These are phyloP conservation scores for Aspergillus biplanus DNA, from an alignment of 495 filamentous ascomycete species.

Conservation along the genomic window DNA sequence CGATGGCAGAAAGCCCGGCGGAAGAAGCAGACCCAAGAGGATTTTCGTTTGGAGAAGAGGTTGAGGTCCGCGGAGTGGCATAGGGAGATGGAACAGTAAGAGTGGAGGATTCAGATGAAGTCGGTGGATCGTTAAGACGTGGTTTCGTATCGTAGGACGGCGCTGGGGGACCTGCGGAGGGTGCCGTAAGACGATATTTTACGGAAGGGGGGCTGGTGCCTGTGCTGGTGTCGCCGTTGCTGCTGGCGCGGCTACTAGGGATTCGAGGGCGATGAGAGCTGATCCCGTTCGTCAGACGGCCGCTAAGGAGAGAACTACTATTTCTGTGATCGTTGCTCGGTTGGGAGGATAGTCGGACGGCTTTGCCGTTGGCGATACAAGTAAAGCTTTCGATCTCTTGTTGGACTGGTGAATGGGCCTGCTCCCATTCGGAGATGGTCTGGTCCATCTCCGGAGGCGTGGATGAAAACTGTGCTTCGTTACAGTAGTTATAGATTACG, in stretches of 20 bases:
- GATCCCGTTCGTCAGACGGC: constrained; percentile 13
- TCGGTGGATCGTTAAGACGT: constrained; percentile 19
- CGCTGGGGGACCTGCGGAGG: constrained; percentile 26
- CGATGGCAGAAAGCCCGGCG: constrained; percentile 13
- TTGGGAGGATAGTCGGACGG: constrained; percentile 63
- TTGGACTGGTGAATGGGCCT: constrained; percentile 65
- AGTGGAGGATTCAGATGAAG: constrained; percentile 20
- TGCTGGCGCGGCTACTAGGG: not conserved
- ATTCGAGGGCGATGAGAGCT: not conserved
- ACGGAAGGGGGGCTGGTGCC: constrained; percentile 1
- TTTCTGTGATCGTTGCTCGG: constrained; percentile 42
- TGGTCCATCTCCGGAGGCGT: constrained; percentile 74
- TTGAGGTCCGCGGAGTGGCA: constrained; percentile 14
- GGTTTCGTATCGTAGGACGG: constrained; percentile 29
- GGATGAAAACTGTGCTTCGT: constrained; percentile 70
- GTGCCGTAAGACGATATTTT: constrained; percentile 18
- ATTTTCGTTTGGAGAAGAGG: constrained; percentile 16
- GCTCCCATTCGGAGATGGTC: constrained; percentile 71
- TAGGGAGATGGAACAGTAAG: constrained; percentile 16
- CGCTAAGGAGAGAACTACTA: constrained; percentile 30
- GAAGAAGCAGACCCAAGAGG: constrained; percentile 9
- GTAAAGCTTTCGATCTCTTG: constrained; percentile 73
- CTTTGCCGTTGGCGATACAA: constrained; percentile 74
- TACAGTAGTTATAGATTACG: constrained; percentile 74
- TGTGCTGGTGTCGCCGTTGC: constrained; percentile 12